Evolutionary conservation across 1,284 basidiomycete genomes (phyloP).

Genomic region (Singerocomus inundabilis): DNA sequence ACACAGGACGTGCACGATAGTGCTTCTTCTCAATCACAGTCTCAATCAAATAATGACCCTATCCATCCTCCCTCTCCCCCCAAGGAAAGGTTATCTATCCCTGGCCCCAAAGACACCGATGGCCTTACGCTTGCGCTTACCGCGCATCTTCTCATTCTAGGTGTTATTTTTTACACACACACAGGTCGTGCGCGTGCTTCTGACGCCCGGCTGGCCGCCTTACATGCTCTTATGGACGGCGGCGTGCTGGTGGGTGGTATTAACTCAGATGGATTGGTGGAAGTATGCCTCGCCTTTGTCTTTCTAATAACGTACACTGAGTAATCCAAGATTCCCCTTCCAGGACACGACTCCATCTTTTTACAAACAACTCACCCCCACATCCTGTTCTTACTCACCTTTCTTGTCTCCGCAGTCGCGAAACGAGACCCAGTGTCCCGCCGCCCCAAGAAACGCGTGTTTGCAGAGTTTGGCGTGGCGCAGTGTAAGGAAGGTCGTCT

Average conservation of each 20-base stretch:
- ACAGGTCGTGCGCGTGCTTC: conserved; percentile 45
- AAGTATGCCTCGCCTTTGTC: conserved; percentile 36
- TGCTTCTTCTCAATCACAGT: conserved; percentile 30
- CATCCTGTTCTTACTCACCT: conserved; percentile 58
- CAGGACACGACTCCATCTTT: conserved; percentile 43
- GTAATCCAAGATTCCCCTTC: conserved; percentile 34
- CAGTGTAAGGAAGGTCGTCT: conserved; percentile 25
- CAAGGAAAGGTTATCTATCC: background rate
- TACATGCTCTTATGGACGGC: conserved; percentile 63
- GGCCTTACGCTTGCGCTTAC: conserved; percentile 45
- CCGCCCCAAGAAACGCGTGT: conserved; percentile 67
- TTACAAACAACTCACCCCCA: conserved; percentile 67
- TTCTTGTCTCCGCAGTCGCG: conserved; percentile 60
- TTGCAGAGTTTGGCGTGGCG: conserved; percentile 61
- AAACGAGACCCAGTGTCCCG: conserved; percentile 71
- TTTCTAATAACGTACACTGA: conserved; percentile 6
- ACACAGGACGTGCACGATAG: conserved; percentile 27
- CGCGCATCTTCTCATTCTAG: conserved; percentile 54
- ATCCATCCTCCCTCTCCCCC: background rate
- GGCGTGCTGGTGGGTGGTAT: conserved; percentile 45
- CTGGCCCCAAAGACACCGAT: conserved; percentile 24
- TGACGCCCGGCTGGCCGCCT: conserved; percentile 46
- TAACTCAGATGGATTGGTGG: conserved; percentile 48
- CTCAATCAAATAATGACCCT: conserved; percentile 15
- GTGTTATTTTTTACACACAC: conserved; percentile 59